Conservation (phyloP, 805 yeast genomes). For the Candida tammaniensis region DNA sequence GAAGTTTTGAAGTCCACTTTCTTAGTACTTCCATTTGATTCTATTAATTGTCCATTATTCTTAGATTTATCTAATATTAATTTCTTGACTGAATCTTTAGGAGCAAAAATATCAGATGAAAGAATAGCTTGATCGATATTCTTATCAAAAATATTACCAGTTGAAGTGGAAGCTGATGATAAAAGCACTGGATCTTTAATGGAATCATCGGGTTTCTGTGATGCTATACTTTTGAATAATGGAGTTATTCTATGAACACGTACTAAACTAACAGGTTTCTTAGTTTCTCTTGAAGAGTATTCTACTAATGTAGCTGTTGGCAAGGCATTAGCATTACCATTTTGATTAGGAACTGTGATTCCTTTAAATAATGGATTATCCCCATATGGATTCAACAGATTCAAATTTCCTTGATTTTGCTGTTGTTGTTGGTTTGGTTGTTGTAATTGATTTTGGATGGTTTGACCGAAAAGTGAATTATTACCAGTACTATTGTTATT, state of each 20-base stretch:
- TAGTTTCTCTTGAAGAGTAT: conserved; percentile 23
- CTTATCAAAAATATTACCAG: conserved; percentile 29
- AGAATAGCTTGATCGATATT: conserved; percentile 66
- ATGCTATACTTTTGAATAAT: conserved; percentile 20
- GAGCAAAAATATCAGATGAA: conserved; percentile 69
- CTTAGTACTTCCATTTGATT: conserved; percentile 11
- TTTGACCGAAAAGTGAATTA: conserved; percentile 22
- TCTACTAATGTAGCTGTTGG: conserved; percentile 29
- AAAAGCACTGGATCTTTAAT: background rate
- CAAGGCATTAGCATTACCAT: conserved; percentile 9
- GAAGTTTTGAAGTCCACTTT: conserved; percentile 19
- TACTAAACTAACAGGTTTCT: conserved; percentile 57
- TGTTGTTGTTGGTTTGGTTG: conserved; percentile 24
- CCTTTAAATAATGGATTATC: conserved; percentile 64
- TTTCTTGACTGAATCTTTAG: conserved; percentile 52
- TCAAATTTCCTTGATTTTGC: conserved; percentile 24
- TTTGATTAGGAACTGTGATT: conserved; percentile 26
- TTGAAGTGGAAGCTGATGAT: conserved; percentile 12
- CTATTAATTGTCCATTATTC: conserved; percentile 6
- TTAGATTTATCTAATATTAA: conserved; percentile 50
- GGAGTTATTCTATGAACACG: conserved; percentile 68
- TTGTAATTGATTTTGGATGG: conserved; percentile 17
- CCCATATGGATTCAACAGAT: conserved; percentile 68
- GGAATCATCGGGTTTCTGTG: conserved; percentile 1
- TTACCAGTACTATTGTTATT: conserved; percentile 10